Conservation (phyloP, 2,329 filamentous ascomycete genomes). For the Dendrostoma leiphaemia region DNA sequence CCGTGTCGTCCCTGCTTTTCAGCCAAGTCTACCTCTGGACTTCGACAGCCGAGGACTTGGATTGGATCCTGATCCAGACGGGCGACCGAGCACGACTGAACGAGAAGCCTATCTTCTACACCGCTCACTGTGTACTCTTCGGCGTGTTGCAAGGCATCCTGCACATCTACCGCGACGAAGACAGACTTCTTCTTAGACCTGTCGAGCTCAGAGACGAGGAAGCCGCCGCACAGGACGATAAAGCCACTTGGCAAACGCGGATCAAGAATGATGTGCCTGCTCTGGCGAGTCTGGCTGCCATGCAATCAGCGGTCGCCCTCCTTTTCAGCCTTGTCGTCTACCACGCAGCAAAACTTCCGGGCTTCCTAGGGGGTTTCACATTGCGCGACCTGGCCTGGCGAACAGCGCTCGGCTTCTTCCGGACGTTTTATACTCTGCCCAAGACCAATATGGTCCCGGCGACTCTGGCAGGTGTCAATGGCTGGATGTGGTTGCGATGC, state of each 20-base stretch:
- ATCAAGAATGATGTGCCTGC: constrained; percentile 38
- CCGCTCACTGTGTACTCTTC: constrained; percentile 66
- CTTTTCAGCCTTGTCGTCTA: constrained; percentile 58
- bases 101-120: constrained; percentile 80
- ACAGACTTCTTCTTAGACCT: constrained; percentile 56
- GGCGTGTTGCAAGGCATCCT: constrained; percentile 66
- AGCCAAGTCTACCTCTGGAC: constrained; percentile 79
- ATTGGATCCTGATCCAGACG: constrained; percentile 71
- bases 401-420: constrained; percentile 67
- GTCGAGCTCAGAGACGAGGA: constrained; percentile 27
- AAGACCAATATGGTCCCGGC: constrained; percentile 63
- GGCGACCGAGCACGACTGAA: constrained; percentile 77
- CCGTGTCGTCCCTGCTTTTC: constrained; percentile 75
- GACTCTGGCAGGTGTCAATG: constrained; percentile 36
- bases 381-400: constrained; percentile 66
- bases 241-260: constrained; percentile 31
- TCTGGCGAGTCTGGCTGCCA: constrained; percentile 36
- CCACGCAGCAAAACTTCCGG: background rate
- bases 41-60: constrained; percentile 50
- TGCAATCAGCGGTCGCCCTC: constrained; percentile 45
- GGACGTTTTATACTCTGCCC: constrained; percentile 73
- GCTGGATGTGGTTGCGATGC: constrained; percentile 38
- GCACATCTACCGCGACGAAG: constrained; percentile 73
- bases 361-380: background rate
- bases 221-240: constrained; percentile 19